Evolutionary conservation across 495 filamentous ascomycete species (phyloP).

Genomic region (Aspergillus homomorphus): DNA sequence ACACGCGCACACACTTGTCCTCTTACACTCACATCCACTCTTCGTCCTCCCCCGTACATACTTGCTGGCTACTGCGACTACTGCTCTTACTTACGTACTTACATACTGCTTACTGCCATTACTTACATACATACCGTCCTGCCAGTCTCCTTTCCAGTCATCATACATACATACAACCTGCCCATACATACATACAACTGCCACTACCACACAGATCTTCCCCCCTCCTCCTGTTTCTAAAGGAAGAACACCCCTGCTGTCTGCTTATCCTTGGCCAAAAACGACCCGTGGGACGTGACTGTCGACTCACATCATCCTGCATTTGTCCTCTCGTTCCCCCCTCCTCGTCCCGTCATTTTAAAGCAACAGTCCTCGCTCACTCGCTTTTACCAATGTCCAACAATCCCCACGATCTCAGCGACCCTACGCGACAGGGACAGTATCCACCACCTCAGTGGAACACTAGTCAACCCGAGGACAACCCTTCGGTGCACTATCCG

Average conservation of each 20-base stretch:
- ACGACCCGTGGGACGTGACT: slow-evolving; percentile 22
- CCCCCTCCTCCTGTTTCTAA: slow-evolving; percentile 3
- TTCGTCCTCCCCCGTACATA: neutral
- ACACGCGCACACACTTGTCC: slow-evolving; percentile 4
- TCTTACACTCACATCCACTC: slow-evolving; percentile 1
- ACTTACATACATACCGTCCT: slow-evolving; percentile 20
- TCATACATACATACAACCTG: slow-evolving; percentile 8
- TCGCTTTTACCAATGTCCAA: slow-evolving; percentile 45
- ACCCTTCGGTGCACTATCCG: slow-evolving; percentile 31
- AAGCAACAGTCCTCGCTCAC: slow-evolving; percentile 20
- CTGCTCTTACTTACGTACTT: neutral
- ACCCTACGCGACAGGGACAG: slow-evolving; percentile 43
- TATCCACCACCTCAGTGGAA: slow-evolving; percentile 50
- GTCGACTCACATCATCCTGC: slow-evolving; percentile 31
- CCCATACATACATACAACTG: slow-evolving; percentile 15
- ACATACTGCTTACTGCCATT: slow-evolving; percentile 16
- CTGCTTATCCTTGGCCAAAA: slow-evolving; percentile 12
- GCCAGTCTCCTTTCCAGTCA: slow-evolving; percentile 10
- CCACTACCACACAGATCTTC: neutral
- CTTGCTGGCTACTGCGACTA: neutral
- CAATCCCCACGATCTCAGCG: slow-evolving; percentile 40
- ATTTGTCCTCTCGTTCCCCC: slow-evolving; percentile 18
- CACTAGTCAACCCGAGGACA: slow-evolving; percentile 42
- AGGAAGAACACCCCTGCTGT: slow-evolving; percentile 11
- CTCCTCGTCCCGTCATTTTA: slow-evolving; percentile 15